Evolutionary conservation across 495 filamentous ascomycete genomes (phyloP), one percentile per base, ranked within the genome.

Genomic region (Penicillium desertorum): DNA sequence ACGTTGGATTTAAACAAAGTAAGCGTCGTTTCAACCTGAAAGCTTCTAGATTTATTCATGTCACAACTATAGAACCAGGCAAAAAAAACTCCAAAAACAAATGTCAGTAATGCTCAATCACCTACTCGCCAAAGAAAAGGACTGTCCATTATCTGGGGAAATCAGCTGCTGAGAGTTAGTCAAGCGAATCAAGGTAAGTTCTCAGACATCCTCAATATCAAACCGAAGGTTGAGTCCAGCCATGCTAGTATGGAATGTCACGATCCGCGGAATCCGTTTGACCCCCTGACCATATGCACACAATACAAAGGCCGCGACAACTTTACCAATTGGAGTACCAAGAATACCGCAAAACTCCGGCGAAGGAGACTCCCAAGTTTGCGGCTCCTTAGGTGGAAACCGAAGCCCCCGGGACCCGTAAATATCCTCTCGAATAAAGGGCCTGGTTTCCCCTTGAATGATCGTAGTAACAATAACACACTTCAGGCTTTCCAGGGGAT

Each of bases 241-340:
- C 0, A 11, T 3, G 16, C 43, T 20, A 11, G 32, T 47, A 29
- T 23, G 27, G 9, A 34, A 51, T 5, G 22, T 44, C 12, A 50
- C 25, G 29, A 57, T 50, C 10, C 44, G 30, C 2, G 23, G 36
- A 44, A 57, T 50, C 3, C 54, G 54, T 10, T 50, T 57, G 22
- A 48, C 36, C 5, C 54, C 45, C 9, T 41, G 54, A 17, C 45
- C 54, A 44, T 49, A 57, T 23, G 54, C 19, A 17, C 54, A 34
- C 17, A 57, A 22, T 11, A 57, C 19, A 23, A 57, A 50, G 11
- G 45, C 20, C 0, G 32, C 55, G 2, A 50, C 37, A 23, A 57
- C 37, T 27, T 57, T 57, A 11, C 55, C 55, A 51, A 57, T 42
- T 2, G 43, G 55, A 11, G 55, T 51, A 12, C 55, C 55, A 19